phyloP scores from a whole-genome alignment of 306 rosid genomes.

The Prunus fruticosa region DNA sequence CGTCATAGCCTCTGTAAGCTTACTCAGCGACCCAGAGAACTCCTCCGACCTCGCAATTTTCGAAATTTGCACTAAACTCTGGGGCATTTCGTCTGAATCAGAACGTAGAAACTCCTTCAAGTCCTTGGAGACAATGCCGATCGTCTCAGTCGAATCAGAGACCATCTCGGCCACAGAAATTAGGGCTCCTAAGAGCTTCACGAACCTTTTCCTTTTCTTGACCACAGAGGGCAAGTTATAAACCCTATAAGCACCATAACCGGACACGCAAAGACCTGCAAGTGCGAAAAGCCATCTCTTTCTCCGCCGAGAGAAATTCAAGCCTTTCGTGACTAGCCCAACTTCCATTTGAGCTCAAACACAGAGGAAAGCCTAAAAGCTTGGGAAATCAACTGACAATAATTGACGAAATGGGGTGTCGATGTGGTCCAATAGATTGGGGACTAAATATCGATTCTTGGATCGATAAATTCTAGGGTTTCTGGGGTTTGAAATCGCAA shows the following conservation, averaged over 20 bases:
- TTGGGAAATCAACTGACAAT: neutral
- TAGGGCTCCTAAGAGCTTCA: constrained; percentile 57
- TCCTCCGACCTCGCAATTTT: constrained; percentile 69
- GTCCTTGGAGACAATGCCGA: constrained; percentile 57
- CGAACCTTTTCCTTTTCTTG: constrained; percentile 43
- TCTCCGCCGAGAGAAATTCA: constrained; percentile 41
- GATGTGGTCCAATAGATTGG: neutral
- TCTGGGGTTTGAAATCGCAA: neutral
- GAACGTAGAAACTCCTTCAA: constrained; percentile 60
- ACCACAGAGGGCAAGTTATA: constrained; percentile 57
- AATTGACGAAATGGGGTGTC: neutral
- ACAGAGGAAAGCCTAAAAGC: neutral
- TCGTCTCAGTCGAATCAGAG: constrained; percentile 62
- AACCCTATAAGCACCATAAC: constrained; percentile 66
- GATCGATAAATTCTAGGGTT: neutral
- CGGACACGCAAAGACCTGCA: constrained; percentile 59
- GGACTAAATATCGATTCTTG: neutral
- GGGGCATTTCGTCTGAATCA: constrained; percentile 75
- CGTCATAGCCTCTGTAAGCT: constrained; percentile 56
- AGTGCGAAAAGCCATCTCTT: constrained; percentile 53
- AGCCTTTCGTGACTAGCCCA: constrained; percentile 39
- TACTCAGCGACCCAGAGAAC: constrained; percentile 40
- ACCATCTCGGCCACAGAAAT: constrained; percentile 54
- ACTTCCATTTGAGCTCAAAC: constrained; percentile 51
- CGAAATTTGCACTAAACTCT: constrained; percentile 70